These are phyloP conservation scores for Nicotiana knightiana DNA, from an alignment of 257 asterid genomes.

Conservation along the genomic window DNA sequence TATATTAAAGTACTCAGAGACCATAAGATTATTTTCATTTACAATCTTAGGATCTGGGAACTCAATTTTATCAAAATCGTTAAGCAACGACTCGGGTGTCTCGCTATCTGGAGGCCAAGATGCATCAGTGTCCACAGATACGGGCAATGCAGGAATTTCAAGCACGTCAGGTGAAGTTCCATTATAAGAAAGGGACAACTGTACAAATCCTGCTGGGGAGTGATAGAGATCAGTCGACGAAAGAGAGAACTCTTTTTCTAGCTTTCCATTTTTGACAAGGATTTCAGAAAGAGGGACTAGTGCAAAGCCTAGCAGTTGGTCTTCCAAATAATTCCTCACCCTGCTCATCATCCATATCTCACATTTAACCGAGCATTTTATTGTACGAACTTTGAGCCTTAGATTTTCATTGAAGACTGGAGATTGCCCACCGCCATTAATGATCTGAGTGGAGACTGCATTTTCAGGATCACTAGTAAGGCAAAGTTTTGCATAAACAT, in stretches of 20 bases:
- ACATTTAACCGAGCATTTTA: slow-evolving; percentile 77
- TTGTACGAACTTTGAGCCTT: slow-evolving; percentile 45
- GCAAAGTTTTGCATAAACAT: slow-evolving; percentile 84
- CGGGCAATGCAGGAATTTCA: slow-evolving; percentile 39
- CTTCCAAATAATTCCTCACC: slow-evolving; percentile 86
- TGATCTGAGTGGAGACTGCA: slow-evolving; percentile 64
- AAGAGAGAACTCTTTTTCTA: slow-evolving; percentile 83
- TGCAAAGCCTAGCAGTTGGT: slow-evolving; percentile 89
- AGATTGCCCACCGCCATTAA: slow-evolving; percentile 85
- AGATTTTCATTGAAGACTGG: slow-evolving; percentile 79
- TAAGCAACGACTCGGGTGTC: slow-evolving; percentile 24
- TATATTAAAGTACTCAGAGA: slow-evolving; percentile 69
- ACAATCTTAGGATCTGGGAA: slow-evolving; percentile 86
- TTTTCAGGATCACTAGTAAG: slow-evolving; percentile 80
- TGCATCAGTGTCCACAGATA: slow-evolving; percentile 31
- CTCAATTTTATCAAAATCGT: slow-evolving; percentile 70
- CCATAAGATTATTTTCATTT: slow-evolving; percentile 79
- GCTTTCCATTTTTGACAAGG: slow-evolving; percentile 51
- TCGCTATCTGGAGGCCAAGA: slow-evolving; percentile 25
- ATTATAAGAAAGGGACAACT: slow-evolving; percentile 54
- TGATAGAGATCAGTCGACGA: slow-evolving; percentile 94
- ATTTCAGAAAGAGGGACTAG: slow-evolving; percentile 83
- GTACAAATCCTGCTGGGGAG: slow-evolving; percentile 96
- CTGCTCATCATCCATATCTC: slow-evolving; percentile 98
- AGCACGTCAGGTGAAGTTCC: slow-evolving; percentile 76